These are phyloP conservation scores for Blastosporella zonata DNA, from an alignment of 1,284 basidiomycete genomes.

Conservation along the genomic window DNA sequence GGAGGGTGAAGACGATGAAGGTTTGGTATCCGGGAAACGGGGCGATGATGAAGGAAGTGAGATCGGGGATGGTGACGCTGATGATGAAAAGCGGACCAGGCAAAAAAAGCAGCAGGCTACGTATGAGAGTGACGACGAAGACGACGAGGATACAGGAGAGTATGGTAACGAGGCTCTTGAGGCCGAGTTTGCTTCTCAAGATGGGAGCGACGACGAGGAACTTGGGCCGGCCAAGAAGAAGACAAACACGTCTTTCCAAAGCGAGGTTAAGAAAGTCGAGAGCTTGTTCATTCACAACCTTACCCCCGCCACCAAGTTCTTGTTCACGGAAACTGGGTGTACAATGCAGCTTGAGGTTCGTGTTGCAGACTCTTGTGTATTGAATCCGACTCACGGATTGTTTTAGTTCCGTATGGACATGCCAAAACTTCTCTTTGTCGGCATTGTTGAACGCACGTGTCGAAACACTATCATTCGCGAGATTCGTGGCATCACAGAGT, in stretches of 20 bases:
- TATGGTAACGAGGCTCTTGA: constrained; percentile 60
- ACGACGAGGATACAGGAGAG: constrained; percentile 41
- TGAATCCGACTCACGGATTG: constrained; percentile 2
- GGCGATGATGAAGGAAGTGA: constrained; percentile 58
- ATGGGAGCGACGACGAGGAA: constrained; percentile 34
- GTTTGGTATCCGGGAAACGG: constrained; percentile 39
- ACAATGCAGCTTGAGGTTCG: constrained; percentile 81
- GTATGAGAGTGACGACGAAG: constrained; percentile 69
- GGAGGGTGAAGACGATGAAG: constrained; percentile 44
- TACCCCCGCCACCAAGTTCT: constrained; percentile 65
- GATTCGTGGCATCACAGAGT: constrained; percentile 82
- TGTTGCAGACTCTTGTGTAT: constrained; percentile 14
- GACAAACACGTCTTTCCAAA: constrained; percentile 33
- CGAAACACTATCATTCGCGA: constrained; percentile 83
- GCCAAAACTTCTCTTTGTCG: constrained; percentile 90
- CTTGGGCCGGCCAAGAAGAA: constrained; percentile 27
- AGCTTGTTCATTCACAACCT: constrained; percentile 53
- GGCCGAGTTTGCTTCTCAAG: constrained; percentile 56
- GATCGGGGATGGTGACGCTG: constrained; percentile 78
- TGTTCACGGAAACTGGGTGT: constrained; percentile 73
- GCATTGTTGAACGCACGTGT: constrained; percentile 86
- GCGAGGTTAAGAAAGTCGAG: constrained; percentile 44
- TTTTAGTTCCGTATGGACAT: constrained; percentile 64
- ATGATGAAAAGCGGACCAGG: constrained; percentile 65
- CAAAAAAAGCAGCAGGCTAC: constrained; percentile 68